A percentile compares a stretch with the other conserved stretches of the same genome.
These are phyloP conservation scores for Fusarium avenaceum DNA, from an alignment of 2,329 filamentous ascomycete genomes.

Conservation along the genomic window DNA sequence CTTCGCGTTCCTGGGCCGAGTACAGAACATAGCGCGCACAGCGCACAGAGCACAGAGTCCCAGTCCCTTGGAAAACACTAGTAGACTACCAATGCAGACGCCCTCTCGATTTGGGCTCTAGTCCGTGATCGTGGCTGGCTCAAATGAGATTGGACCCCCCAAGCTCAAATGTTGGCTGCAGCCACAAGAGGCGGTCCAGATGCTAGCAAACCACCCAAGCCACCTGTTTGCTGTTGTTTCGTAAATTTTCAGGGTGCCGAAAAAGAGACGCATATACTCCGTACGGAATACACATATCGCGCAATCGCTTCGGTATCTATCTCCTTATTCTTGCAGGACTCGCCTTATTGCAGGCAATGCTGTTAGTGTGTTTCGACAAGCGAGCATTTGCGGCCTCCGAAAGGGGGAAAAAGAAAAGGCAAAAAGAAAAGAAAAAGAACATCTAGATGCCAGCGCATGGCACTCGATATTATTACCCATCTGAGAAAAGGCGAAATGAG, in stretches of 20 bases:
- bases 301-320: slow-evolving; percentile 8
- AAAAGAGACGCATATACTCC: not conserved
- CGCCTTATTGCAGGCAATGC: slow-evolving; percentile 1
- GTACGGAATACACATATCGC: not conserved
- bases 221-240: slow-evolving; percentile 27
- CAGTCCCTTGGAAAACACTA: slow-evolving; percentile 32
- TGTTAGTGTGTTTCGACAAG: slow-evolving; percentile 25
- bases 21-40: too few species aligned
- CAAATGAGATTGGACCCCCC: slow-evolving; percentile 45
- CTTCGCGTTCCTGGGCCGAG: slow-evolving; percentile 17
- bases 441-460: not conserved
- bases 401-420: not conserved
- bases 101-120: slow-evolving; percentile 44
- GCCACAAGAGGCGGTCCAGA: slow-evolving; percentile 28
- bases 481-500: not conserved
- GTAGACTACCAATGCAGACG: slow-evolving; percentile 27
- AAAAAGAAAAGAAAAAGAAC: not conserved
- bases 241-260: not conserved
- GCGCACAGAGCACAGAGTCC: not conserved
- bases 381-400: not conserved
- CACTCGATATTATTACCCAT: not conserved
- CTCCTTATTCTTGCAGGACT: slow-evolving; percentile 40
- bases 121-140: slow-evolving; percentile 48
- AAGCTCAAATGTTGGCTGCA: slow-evolving; percentile 27
- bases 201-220: slow-evolving; percentile 12